Base-by-base conservation (phyloP, 2,329 filamentous ascomycete genomes). In the Penicillium sp. region DNA sequence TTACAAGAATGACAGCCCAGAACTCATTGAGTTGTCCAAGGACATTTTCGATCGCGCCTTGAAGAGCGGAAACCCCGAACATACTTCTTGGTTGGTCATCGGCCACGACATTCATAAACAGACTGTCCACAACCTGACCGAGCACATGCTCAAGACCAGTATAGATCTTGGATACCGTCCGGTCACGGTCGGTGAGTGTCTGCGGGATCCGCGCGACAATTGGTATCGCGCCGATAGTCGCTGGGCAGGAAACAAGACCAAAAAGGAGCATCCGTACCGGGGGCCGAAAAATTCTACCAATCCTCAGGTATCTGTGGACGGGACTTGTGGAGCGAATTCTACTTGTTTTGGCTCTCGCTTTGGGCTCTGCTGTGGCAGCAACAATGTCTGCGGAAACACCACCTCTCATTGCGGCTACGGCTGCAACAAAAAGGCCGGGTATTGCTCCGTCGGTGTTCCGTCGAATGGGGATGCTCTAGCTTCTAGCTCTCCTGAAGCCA, bases 121-220 rank as follows among this genome's bases (percentile, higher is more conserved):
- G 50, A 72, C 69, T 1, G 68, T 71, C 5, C 64, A 68, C 50
- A 72, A 71, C 36, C 62, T 73, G 36, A 73, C 70, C 1, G 60
- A 66, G 41, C 61, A 72, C 49, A 71, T 73, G 66, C 52, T 73
- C 32, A 55, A 64, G 25, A 58, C 52, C 34, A 54, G 66, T 29
- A 48, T 49, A 28, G 56, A 57, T 25, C 57, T 64, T 13, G 63
- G 63, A 4, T 71, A 67, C 48, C 61, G 61, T 40, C 63, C 70
- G 3, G 67, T 73, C 40, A 72, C 71, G n/a, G 61, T 74, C 7
- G 71, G 70, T 18, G 69, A 73, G 45, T 74, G 71, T 50, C 58
- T 74, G 5, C 60, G 59, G 9, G 71, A 73, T 35, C 60, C 65
- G 3, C 57, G 62, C 4, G 58, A 67, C 8, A 58, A 66, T 41